Evolutionary conservation across 176 grass and related monocot genomes (phyloP).

Genomic region (Lolium rigidum): DNA sequence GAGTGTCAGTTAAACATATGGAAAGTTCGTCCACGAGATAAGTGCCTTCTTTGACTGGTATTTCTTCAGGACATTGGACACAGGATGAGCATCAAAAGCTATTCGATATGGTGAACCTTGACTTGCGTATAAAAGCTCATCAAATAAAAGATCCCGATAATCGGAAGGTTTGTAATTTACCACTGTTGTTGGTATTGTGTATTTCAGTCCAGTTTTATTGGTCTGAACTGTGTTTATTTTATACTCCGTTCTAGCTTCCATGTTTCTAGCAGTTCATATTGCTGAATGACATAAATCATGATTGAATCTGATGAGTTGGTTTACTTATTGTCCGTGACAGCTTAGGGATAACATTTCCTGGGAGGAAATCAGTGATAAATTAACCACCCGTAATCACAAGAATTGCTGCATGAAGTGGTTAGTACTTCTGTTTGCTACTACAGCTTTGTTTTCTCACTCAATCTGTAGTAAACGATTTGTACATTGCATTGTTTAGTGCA

Average conservation of each 20-base stretch:
- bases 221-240: constrained; percentile 26
- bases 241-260: neutral
- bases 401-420: constrained; percentile 69
- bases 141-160: constrained; percentile 38
- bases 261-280: constrained; percentile 29
- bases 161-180: constrained; percentile 52
- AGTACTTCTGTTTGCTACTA: constrained; percentile 31
- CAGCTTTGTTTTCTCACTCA: no score
- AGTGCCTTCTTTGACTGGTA: constrained; percentile 1
- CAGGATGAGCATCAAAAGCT: constrained; percentile 78
- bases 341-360: constrained; percentile 83
- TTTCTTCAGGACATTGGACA: constrained; percentile 60
- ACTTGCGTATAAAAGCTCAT: constrained; percentile 69
- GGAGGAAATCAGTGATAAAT: constrained; percentile 83
- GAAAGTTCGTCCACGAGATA: neutral
- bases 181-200: neutral
- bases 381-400: constrained; percentile 54
- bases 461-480: no score
- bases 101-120: constrained; percentile 89
- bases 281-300: neutral
- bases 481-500: no score
- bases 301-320: constrained; percentile 28
- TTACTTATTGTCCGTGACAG: constrained; percentile 57
- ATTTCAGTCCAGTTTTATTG: neutral
- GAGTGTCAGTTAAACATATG: neutral